Evolutionary conservation across 345 rosid genomes (phyloP), one percentile per base, ranked within the genome.

Genomic region (Melaleuca quinquenervia): DNA sequence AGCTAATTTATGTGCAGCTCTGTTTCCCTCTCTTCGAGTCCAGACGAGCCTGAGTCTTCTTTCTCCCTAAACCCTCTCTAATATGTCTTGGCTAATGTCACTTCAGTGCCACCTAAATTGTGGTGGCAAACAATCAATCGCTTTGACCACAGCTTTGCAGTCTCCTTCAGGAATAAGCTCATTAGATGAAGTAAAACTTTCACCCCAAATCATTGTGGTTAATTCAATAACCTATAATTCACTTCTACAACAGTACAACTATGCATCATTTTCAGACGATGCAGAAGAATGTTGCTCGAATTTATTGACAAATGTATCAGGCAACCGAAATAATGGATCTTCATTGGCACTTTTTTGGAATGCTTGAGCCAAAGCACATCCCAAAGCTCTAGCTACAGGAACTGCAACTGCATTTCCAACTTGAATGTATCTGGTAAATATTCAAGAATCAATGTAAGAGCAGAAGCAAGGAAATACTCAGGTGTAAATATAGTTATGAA

Each of bases 381-480:
- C 97, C 6, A 95, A 85, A 2, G 98, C 98, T 26, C 91, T 88
- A 24, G 96, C 93, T 27, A 95, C 97, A 0, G 96, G 98, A 26
- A 94, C 94, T 0, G 99, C 97, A 2, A 94, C 96, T 0, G 96
- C 97, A 82, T 95, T 96, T 1, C 99, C 98, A 0, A 94, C 96
- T 90, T 93, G 99, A n/a, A 84, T 90, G 32, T 96, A 96, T 86
- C 98, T 95, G 48, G 78, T 82, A 84, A 22, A 50, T 18, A 44
- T 8, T 6, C 51, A 44, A 44, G 50, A 14, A 52, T 14, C 52
- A 41, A 86, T 11, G 20, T 29, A 82, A 49, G 80, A 86, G 49
- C 48, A 29, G 5, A 16, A 74, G 26, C 11, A 48, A 8, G n/a
- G 26, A 36, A 84, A 9, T 26, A 56, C 85, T 44, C 24, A 4